Evolutionary conservation across 345 rosid species (phyloP).

Genomic region (Gossypium bickii): DNA sequence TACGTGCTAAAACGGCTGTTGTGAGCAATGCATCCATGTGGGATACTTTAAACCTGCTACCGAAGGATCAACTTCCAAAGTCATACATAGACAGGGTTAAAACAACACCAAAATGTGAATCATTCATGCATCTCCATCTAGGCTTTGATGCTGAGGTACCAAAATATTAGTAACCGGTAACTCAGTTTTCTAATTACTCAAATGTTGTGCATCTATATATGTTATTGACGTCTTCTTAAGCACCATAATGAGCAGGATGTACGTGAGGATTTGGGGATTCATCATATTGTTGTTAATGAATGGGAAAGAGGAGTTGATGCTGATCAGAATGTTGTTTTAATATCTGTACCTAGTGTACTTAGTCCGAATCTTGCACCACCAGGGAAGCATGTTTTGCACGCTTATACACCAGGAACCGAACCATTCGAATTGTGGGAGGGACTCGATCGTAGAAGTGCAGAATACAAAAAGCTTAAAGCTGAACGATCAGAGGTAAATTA

Average conservation of each 20-base stretch:
- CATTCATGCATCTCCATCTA: constrained; percentile 99
- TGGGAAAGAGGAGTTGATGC: constrained; percentile 92
- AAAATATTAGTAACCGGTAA: background rate
- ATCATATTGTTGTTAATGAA: constrained; percentile 88
- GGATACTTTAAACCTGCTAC: constrained; percentile 73
- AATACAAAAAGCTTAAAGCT: constrained; percentile 71
- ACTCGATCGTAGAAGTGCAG: constrained; percentile 63
- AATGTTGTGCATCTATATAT: background rate
- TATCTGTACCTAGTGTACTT: constrained; percentile 75
- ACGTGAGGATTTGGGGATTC: constrained; percentile 72
- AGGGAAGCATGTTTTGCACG: constrained; percentile 79
- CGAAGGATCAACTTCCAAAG: constrained; percentile 58
- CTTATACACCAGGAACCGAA: constrained; percentile 87
- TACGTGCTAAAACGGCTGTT: constrained; percentile 81
- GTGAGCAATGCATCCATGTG: constrained; percentile 96
- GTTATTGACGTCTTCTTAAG: background rate
- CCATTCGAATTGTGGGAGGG: constrained; percentile 78
- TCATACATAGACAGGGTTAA: constrained; percentile 46
- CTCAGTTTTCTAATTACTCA: background rate
- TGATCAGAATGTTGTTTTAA: constrained; percentile 84
- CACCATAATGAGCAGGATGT: constrained; percentile 40
- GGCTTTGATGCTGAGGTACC: constrained; percentile 80
- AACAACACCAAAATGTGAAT: constrained; percentile 71
- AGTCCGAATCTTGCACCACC: constrained; percentile 82
- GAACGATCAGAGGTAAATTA: constrained; percentile 77